Conservation (phyloP, 441 rosid species). For the Brassica balearica region DNA sequence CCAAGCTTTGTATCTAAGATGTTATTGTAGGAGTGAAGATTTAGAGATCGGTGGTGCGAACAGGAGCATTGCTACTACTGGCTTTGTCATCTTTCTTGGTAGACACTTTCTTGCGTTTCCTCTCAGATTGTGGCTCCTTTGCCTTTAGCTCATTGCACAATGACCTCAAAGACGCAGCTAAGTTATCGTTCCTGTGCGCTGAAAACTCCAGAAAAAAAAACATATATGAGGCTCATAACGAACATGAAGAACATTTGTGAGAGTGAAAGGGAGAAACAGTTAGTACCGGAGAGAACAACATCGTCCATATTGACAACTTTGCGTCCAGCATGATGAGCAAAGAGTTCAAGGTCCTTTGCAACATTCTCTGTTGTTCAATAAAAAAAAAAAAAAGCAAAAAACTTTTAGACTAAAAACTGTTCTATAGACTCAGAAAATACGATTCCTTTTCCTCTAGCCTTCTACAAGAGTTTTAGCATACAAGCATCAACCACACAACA, state of each 20-base stretch:
- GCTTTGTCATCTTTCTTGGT: slow-evolving; percentile 56
- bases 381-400: background rate
- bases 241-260: background rate
- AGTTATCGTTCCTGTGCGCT: slow-evolving; percentile 80
- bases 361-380: slow-evolving; percentile 63
- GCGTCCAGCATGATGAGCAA: slow-evolving; percentile 92
- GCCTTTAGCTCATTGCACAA: slow-evolving; percentile 65
- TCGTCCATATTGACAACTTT: slow-evolving; percentile 84
- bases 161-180: slow-evolving; percentile 64
- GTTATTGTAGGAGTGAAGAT: background rate
- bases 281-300: slow-evolving; percentile 74
- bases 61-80: slow-evolving; percentile 42
- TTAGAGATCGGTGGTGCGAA: slow-evolving; percentile 51
- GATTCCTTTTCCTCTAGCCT: background rate
- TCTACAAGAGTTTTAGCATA: background rate
- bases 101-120: slow-evolving; percentile 72
- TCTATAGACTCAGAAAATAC: background rate
- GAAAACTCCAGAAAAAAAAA: slow-evolving; percentile 39
- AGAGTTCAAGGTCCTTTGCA: slow-evolving; percentile 80
- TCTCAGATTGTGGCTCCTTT: slow-evolving; percentile 74
- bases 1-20: background rate
- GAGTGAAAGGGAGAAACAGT: background rate
- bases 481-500: background rate
- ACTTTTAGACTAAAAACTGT: background rate
- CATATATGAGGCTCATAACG: background rate